Evolutionary conservation across 2,329 filamentous ascomycete species (phyloP).

Genomic region (Apiospora kogelbergensis): DNA sequence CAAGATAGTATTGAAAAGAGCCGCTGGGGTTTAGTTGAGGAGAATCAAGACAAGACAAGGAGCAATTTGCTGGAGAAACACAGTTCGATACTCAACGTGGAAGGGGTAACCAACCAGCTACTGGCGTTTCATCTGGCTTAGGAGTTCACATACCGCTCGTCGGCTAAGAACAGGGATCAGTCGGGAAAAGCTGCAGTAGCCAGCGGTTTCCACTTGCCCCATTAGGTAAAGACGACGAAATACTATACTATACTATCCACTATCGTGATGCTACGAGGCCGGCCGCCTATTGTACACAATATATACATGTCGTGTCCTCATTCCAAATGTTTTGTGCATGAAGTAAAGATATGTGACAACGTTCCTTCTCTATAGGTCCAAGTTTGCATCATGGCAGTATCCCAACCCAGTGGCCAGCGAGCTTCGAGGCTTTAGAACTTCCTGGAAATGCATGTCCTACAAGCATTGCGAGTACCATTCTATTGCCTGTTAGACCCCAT

Average conservation of each 20-base stretch:
- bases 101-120: neutral
- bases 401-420: neutral
- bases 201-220: neutral
- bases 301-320: neutral
- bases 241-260: neutral
- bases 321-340: neutral
- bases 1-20: neutral
- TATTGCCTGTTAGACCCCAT: neutral
- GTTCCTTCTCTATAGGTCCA: neutral
- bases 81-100: neutral
- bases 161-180: neutral
- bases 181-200: neutral
- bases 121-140: neutral
- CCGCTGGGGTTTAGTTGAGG: neutral
- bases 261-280: neutral
- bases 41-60: neutral
- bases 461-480: conserved; percentile 7
- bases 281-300: too few relatives aligned
- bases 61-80: neutral
- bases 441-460: neutral
- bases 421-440: neutral
- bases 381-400: neutral
- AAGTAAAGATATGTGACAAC: neutral
- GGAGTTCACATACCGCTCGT: neutral
- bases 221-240: neutral